Conservation (phyloP, 371 early-diverging fungal species). For the Nematocida ironsii region DNA sequence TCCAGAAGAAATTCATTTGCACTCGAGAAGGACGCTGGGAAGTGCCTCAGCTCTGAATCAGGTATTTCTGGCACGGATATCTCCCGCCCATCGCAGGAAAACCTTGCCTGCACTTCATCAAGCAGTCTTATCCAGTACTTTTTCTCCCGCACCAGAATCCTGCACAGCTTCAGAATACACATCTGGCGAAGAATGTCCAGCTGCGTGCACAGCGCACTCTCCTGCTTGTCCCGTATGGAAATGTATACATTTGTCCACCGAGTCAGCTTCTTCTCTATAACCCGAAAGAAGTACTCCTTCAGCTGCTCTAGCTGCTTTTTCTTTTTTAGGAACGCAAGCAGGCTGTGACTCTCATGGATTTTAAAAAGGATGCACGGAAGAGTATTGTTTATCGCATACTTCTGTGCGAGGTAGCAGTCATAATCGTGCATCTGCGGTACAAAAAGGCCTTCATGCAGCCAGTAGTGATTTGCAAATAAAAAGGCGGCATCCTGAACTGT, state of each 20-base stretch:
- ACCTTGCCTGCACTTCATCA: constrained; percentile 8
- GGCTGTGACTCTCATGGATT: constrained; percentile 7
- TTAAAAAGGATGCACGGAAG: constrained; percentile 11
- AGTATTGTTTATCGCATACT: constrained; percentile 21
- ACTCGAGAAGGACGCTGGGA: neutral
- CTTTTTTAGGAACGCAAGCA: constrained; percentile 3
- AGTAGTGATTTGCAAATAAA: constrained; percentile 3
- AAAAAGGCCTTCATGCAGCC: constrained; percentile 5
- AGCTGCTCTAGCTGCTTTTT: neutral
- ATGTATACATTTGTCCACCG: constrained; percentile 28
- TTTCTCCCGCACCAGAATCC: constrained; percentile 17
- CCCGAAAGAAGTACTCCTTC: neutral
- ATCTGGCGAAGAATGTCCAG: neutral
- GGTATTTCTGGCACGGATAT: neutral
- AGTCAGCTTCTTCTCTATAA: constrained; percentile 15
- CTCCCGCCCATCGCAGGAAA: neutral
- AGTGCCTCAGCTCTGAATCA: neutral
- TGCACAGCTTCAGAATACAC: constrained; percentile 7
- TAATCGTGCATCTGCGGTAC: constrained; percentile 21
- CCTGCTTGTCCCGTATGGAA: neutral
- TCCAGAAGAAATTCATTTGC: constrained; percentile 18
- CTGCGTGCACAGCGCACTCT: neutral
- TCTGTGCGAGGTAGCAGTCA: constrained; percentile 23
- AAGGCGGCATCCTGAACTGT: constrained; percentile 1
- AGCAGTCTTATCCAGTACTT: constrained; percentile 14